Percentiles rank a stretch among this genome's conserved stretches.
Evolutionary conservation across 1,139 yeast species (phyloP).

Genomic region (Maudiozyma humilis): DNA sequence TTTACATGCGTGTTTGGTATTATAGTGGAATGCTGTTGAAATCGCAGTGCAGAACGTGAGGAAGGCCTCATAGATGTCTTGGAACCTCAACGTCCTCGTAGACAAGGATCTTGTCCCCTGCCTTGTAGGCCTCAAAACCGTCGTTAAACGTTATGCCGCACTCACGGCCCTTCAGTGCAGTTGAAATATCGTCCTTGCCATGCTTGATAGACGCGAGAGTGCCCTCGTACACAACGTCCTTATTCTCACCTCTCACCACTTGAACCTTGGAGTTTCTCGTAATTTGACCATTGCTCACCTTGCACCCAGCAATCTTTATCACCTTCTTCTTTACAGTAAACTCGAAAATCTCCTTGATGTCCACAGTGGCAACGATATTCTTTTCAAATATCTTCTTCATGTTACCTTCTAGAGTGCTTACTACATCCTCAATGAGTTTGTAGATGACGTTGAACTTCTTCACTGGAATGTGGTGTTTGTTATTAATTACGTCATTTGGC

Average conservation of each 20-base stretch:
- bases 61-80: constrained; percentile 60
- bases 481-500: constrained; percentile 53
- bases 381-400: constrained; percentile 63
- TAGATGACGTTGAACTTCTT: constrained; percentile 74
- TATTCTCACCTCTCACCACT: constrained; percentile 46
- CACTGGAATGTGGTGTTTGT: constrained; percentile 59
- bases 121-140: constrained; percentile 59
- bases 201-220: constrained; percentile 67
- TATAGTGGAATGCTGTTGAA: constrained; percentile 6
- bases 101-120: constrained; percentile 69
- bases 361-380: constrained; percentile 61
- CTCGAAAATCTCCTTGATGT: constrained; percentile 62
- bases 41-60: too few species aligned
- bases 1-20: background rate
- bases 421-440: constrained; percentile 77
- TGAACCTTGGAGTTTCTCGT: constrained; percentile 53
- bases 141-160: constrained; percentile 75
- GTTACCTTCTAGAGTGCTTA: constrained; percentile 50
- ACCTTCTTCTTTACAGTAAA: constrained; percentile 49
- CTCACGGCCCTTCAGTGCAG: constrained; percentile 77
- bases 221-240: constrained; percentile 55
- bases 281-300: constrained; percentile 63
- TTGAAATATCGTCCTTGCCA: constrained; percentile 70
- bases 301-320: constrained; percentile 77
- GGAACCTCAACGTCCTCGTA: constrained; percentile 64